Evolutionary conservation across 805 yeast genomes (phyloP), one percentile per base, ranked within the genome.

Genomic region (Wickerhamiella slavikovae): DNA sequence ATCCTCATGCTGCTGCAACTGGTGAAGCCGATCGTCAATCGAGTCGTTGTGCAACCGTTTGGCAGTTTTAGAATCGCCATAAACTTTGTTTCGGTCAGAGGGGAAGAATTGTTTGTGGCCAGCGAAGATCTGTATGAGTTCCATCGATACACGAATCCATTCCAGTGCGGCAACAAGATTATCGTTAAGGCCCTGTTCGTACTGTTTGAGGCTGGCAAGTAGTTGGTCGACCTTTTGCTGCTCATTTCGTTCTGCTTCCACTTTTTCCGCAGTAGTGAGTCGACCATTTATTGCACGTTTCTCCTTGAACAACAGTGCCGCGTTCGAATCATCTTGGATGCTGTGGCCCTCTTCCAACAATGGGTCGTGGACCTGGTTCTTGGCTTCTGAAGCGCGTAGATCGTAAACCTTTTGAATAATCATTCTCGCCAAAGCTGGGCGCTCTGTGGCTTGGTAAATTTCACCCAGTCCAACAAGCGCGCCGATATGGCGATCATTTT

Each of bases 91-190:
- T 33, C 73, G 64, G 42, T 79, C 91, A 28, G 69, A 62, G 1
- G 83, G 76, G 43, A 78, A 83, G 38, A 89, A 78, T 41, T 70
- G 69, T 36, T 72, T 63, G 9, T 78, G 80, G 32, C 71, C 66
- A 16, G 76, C 68, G 45, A 89, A 83, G 35, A 77, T 68, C 43
- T 82, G 92, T 24, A 85, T 68, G 29, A 89, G 59, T 39, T 76
- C 92, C 2, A 78, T 66, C 0, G 85, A 93, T 4, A 71, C 56
- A 35, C 79, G 78, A 38, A 78, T 62, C 96, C 96, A 89, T 2
- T 78, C 66, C 5, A 63, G 58, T 2, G 69, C 62, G 0, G 89
- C 76, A n/a, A 67, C 68, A 11, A 49, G 52, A 37, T 71, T 73
- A 3, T 62, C 67, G 24, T 57, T 62, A 23, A 69, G 38, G 3